A percentile compares a stretch with the other conserved stretches of the same genome.
Conservation (phyloP, 2,329 filamentous ascomycete genomes). For the Hypoxylon sp. region DNA sequence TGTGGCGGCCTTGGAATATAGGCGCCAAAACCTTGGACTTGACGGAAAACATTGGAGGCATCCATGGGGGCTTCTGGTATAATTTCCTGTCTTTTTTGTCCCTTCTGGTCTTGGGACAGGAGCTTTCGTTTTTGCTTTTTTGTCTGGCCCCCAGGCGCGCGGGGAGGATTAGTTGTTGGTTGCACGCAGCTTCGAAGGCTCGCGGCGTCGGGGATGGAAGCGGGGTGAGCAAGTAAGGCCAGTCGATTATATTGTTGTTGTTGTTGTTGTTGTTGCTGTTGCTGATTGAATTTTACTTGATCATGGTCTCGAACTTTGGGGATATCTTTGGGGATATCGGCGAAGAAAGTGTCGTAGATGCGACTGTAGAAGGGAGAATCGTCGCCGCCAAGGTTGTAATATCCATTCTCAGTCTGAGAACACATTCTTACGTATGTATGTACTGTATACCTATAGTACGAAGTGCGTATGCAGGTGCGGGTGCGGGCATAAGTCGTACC, state of each 20-base stretch:
- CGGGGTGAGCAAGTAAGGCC: conserved; percentile 29
- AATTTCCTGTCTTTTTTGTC: conserved; percentile 30
- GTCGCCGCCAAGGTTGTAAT: conserved; percentile 35
- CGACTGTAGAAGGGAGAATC: conserved; percentile 43
- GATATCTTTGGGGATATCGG: conserved; percentile 24
- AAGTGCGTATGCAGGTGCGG: conserved; percentile 16
- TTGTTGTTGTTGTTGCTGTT: conserved; percentile 16
- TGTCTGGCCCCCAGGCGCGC: conserved; percentile 41
- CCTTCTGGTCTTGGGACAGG: conserved; percentile 24
- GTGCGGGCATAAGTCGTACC: conserved; percentile 22
- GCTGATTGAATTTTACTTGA: conserved; percentile 34
- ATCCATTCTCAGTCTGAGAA: conserved; percentile 35
- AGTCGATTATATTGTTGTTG: conserved; percentile 28
- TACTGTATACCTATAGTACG: conserved; percentile 7
- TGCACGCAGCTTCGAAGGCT: conserved; percentile 46
- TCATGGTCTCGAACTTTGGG: conserved; percentile 38
- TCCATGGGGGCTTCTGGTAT: conserved; percentile 64
- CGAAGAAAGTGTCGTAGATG: conserved; percentile 43
- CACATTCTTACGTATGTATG: conserved; percentile 40
- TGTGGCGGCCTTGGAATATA: conserved; percentile 60
- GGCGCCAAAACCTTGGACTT: conserved; percentile 64
- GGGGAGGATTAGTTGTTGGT: conserved; percentile 45
- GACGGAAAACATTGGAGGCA: conserved; percentile 71
- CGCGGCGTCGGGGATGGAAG: conserved; percentile 41
- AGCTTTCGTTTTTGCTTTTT: conserved; percentile 34